Evolutionary conservation across 805 yeast genomes (phyloP), one percentile per base, ranked within the genome.

Genomic region (Starmerella stigmatis): DNA sequence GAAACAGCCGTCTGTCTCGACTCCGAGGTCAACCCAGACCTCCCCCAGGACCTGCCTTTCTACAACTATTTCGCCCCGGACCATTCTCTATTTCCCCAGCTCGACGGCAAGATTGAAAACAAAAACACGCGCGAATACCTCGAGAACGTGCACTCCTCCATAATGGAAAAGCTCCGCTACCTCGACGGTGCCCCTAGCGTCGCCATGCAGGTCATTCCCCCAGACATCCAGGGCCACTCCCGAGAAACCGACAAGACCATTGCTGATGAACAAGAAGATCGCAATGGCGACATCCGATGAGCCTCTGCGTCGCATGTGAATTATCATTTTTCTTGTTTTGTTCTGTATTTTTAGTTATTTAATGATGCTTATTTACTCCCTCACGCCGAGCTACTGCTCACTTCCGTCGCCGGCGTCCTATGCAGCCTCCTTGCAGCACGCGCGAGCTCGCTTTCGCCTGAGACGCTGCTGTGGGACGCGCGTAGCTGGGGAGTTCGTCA

Each of bases 131-230:
- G 79, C 51, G 81, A 81, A 60, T 86, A 84, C 58, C 69, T 92
- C 44, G 96, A 92, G 54, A 76, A 81, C 57, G 76, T 89, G 28
- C 73, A 78, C 55, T 76, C 76, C 45, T 79, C 82, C 51, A 74
- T 86, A 22, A 62, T 88, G 56, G 96, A 89, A 63, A 86, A 83
- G 60, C 67, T 89, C 39, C 64, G 96, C 53, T 81, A 70, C 57
- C 63, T 89, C 46, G 84, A 83, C 56, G 88, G 88, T 41, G 97
- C 97, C 0, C 98, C 98, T 11, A 80, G 94, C 54, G 97, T 92
- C 8, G 81, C 84, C 53, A 86, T 88, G 94, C 79, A 73, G 50
- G 89, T 84, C 50, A 75, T 85, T 7, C 96, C 96, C 2, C 96
- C 96, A 4, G 72, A 68, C 43, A 48, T 68, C 13, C 59, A 58